Base-by-base conservation (phyloP, 257 asterid genomes). In the Fraxinus anomala region DNA sequence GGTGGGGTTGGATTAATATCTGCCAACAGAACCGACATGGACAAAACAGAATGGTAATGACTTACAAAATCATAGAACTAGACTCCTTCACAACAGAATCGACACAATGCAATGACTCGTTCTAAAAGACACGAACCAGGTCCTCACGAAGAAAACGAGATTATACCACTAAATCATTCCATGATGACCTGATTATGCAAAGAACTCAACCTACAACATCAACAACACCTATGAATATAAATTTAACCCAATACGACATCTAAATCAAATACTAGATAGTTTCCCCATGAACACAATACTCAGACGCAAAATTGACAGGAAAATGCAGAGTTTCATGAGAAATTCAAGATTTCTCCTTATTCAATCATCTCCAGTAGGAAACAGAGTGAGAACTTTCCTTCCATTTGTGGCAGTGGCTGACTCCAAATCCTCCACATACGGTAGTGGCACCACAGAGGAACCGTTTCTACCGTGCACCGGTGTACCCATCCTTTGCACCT, bases 301-400 rank as follows among this genome's bases (percentile, higher is more conserved):
- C 21, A 63, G 67, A 67, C 70, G 54, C 80, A 30, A 78, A 81
- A 80, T 68, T 73, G 40, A 72, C 36, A 44, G 47, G 49, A 54
- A 63, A 33, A 80, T 74, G 56, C 79, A 73, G 70, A 36, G 78
- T 73, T 72, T 73, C 56, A 74, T 17, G 63, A 51, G 1, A 51
- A 61, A 56, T 56, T 63, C 33, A 26, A 63, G 10, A 63, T 24
- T 63, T 9, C 34, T 63, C 24, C 66, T 40, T 24, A 49, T 51
- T 89, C 82, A 94, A 80, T 89, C 96, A 70, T 87, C 96, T 11
- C 94, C 92, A 1, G 90, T 88, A 11, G 98, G 97, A 81, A 94
- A 94, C 73, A 94, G 84, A 47, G 98, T 94, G 65, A 94, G 97
- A 76, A 89, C 88, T 73, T 86, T 91, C 82, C 92, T 87, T 71